Conservation (phyloP, 225 moss, liverwort and hornwort genomes). For the Marchantia paleacea region DNA sequence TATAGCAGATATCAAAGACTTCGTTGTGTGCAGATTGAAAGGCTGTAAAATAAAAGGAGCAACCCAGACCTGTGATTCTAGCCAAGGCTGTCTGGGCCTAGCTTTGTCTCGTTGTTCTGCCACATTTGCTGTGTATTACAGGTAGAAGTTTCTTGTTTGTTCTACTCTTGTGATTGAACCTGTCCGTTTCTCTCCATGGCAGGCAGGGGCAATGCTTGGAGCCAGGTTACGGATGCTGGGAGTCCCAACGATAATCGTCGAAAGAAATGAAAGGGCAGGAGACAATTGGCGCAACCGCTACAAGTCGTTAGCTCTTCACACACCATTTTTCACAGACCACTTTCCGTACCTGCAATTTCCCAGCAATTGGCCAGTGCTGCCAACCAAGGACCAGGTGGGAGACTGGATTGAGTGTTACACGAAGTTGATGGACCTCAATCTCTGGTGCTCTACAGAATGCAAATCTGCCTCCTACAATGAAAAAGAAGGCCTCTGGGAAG, state of each 20-base stretch:
- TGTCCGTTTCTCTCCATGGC: neutral
- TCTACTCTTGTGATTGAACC: no score
- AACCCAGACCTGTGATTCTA: neutral
- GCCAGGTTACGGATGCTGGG: slow-evolving; percentile 11
- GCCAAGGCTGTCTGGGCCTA: no score
- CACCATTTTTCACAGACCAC: slow-evolving; percentile 6
- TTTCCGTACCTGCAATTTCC: slow-evolving; percentile 20
- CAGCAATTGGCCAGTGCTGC: slow-evolving; percentile 14
- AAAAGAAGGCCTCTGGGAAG: slow-evolving; percentile 19
- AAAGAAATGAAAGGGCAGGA: slow-evolving; percentile 1
- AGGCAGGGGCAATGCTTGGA: slow-evolving; percentile 9
- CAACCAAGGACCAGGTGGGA: slow-evolving; percentile 13
- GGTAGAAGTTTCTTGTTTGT: no score
- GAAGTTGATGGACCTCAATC: slow-evolving; percentile 24
- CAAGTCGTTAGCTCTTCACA: slow-evolving; percentile 9
- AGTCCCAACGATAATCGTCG: slow-evolving; percentile 13
- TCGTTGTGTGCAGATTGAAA: no score
- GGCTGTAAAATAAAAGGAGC: neutral
- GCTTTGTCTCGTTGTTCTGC: no score
- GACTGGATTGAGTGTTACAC: slow-evolving; percentile 22
- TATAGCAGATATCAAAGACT: no score
- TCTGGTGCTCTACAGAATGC: slow-evolving; percentile 25
- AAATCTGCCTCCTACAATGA: slow-evolving; percentile 19
- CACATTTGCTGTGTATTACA: no score
- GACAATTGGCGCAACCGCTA: slow-evolving; percentile 17